Evolutionary conservation across 2,329 filamentous ascomycete species (phyloP).

Genomic region (Malbranchea zuffiana): DNA sequence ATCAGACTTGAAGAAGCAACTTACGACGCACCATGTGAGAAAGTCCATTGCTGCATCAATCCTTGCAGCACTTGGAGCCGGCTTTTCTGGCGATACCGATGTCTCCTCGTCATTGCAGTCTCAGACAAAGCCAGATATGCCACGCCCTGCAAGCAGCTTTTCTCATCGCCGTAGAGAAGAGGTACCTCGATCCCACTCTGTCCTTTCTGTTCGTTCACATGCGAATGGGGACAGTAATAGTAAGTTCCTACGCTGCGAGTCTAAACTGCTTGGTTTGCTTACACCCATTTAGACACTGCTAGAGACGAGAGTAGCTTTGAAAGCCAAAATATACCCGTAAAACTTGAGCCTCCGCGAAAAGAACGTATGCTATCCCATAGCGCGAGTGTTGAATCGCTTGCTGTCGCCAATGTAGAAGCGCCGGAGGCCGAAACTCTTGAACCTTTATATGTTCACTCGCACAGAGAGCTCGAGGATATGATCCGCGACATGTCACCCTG

Average conservation of each 20-base stretch:
- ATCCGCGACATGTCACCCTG: slow-evolving; percentile 67
- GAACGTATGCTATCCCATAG: slow-evolving; percentile 11
- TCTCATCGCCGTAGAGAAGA: slow-evolving; percentile 17
- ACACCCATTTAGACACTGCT: slow-evolving; percentile 1
- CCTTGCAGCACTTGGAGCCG: slow-evolving; percentile 57
- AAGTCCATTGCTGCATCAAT: slow-evolving; percentile 78
- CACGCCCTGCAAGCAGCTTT: slow-evolving; percentile 19
- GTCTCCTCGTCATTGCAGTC: slow-evolving; percentile 16
- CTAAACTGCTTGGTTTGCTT: background rate
- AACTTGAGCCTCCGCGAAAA: slow-evolving; percentile 10
- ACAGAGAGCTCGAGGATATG: slow-evolving; percentile 77
- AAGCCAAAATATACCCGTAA: slow-evolving; percentile 2
- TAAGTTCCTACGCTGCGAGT: slow-evolving; percentile 7
- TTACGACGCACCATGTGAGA: slow-evolving; percentile 73
- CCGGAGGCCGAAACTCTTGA: slow-evolving; percentile 61
- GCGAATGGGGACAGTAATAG: slow-evolving; percentile 12
- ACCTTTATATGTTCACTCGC: slow-evolving; percentile 71
- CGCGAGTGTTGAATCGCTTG: slow-evolving; percentile 13
- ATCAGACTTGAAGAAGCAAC: slow-evolving; percentile 75
- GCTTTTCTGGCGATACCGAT: slow-evolving; percentile 23
- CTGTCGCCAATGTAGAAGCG: slow-evolving; percentile 8
- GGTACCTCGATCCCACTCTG: slow-evolving; percentile 20
- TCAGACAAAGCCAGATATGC: slow-evolving; percentile 16
- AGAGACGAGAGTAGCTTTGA: slow-evolving; percentile 9
- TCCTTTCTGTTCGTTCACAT: slow-evolving; percentile 14